Evolutionary conservation across 768 basidiomycete genomes (phyloP).

Genomic region (Tubosaeta sp.): DNA sequence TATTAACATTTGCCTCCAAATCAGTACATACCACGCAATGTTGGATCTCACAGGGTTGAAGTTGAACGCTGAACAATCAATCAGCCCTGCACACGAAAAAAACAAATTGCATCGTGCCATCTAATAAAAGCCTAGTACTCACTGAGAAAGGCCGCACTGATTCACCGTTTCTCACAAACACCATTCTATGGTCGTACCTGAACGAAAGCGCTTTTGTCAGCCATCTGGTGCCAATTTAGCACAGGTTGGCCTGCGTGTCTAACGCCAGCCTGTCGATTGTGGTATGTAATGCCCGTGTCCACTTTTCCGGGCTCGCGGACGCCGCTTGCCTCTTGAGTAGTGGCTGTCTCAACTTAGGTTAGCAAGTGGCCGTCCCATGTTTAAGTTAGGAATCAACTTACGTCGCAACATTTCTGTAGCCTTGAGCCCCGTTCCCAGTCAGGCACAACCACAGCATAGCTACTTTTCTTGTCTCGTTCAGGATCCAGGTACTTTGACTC

Average conservation of each 20-base stretch:
- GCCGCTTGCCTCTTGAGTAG: neutral
- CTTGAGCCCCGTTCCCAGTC: too few relatives aligned
- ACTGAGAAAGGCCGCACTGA: neutral
- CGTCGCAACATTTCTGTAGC: neutral
- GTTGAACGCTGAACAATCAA: too few relatives aligned
- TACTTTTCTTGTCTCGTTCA: neutral
- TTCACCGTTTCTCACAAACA: neutral
- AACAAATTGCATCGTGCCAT: too few relatives aligned
- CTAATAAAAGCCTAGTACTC: neutral
- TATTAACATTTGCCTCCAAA: too few relatives aligned
- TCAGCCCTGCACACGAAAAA: too few relatives aligned
- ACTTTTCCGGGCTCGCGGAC: neutral
- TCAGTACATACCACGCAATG: too few relatives aligned
- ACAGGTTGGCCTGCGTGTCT: neutral
- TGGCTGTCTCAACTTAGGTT: neutral
- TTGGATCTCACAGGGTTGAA: too few relatives aligned
- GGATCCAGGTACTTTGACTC: neutral
- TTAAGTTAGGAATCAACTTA: neutral
- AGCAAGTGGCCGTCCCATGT: neutral
- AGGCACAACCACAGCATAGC: neutral
- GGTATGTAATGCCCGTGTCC: neutral
- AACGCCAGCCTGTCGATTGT: neutral
- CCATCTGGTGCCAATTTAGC: neutral
- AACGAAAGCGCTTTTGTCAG: neutral
- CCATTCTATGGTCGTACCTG: neutral